Base-by-base conservation (phyloP, 257 asterid species). In the Thymus quinquecostatus region DNA sequence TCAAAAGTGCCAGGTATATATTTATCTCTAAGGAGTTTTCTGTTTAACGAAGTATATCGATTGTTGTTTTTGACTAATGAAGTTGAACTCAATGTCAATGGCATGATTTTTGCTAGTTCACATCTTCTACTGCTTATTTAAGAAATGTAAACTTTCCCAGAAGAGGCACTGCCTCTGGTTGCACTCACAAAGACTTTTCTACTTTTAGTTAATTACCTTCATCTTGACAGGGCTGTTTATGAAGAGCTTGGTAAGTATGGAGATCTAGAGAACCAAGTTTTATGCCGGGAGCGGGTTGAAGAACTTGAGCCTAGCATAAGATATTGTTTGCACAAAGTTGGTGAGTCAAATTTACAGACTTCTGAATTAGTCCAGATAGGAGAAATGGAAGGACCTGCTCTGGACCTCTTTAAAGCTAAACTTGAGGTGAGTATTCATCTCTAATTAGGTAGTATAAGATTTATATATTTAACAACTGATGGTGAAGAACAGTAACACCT, bases 201-300 rank as follows among this genome's bases (percentile, higher is more conserved):
- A 63, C 34, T 64, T 62, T 60, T 81, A 41, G 40, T 69, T 77
- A 57, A 64, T 75, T 53, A 74, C 28, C 70, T 57, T 6, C 38
- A 65, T 69, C 68, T 77, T 71, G 58, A 68, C 72, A 95, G 99
- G 86, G 97, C 97, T 78, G 98, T 95, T 77, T 95, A 92, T 83
- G 99, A 92, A 86, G 97, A 95, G 72, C 98, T 95, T 76, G 98
- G 97, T 30, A 95, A 95, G 75, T 95, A 92, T 75, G 99, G 99
- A 71, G 99, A 92, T 78, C 80, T 87, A 73, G 98, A 95, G 74
- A 92, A 85, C 77, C 97, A 90, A 81, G 87, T 86, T 55, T 82
- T 95, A 78, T 92, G 99, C 90, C 89, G 93, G 70, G 97, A 88
- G 81, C 86, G 96, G 68, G 99, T 92, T 77, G 97, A 87, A 85